Evolutionary conservation across 1,284 basidiomycete species (phyloP).

Genomic region (Trametes polyzona): DNA sequence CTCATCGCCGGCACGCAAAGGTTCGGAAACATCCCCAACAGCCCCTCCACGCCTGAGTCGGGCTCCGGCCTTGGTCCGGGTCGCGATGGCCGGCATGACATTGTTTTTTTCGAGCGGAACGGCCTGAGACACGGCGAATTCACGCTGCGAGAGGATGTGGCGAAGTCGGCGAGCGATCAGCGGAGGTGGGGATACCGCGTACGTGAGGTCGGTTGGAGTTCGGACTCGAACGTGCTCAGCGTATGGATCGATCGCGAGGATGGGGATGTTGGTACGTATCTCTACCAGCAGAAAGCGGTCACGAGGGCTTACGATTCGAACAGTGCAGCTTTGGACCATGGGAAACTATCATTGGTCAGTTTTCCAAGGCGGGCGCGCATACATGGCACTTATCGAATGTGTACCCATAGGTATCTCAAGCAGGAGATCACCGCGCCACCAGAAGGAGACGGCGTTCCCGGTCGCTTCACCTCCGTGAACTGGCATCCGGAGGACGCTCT

Average conservation of each 20-base stretch:
- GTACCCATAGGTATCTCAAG: slow-evolving; percentile 78
- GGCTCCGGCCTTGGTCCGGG: slow-evolving; percentile 72
- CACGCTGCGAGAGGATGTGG: slow-evolving; percentile 55
- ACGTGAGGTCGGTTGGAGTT: slow-evolving; percentile 84
- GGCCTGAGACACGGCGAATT: slow-evolving; percentile 94
- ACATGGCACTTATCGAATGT: slow-evolving; percentile 2
- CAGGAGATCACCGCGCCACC: slow-evolving; percentile 72
- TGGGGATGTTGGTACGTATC: slow-evolving; percentile 64
- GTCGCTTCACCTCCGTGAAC: slow-evolving; percentile 66
- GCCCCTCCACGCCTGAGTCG: slow-evolving; percentile 38
- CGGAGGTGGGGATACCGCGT: slow-evolving; percentile 69
- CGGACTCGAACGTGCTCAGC: slow-evolving; percentile 85
- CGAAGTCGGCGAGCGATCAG: slow-evolving; percentile 1
- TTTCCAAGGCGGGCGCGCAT: background rate
- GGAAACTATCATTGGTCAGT: slow-evolving; percentile 93
- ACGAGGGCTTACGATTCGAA: background rate
- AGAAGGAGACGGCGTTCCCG: slow-evolving; percentile 26
- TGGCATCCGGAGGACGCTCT: slow-evolving; percentile 91
- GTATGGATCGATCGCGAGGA: slow-evolving; percentile 80
- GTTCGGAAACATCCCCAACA: slow-evolving; percentile 49
- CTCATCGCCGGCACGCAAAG: slow-evolving; percentile 85
- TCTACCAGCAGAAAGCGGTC: background rate
- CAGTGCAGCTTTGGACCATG: slow-evolving; percentile 94
- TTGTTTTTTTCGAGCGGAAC: slow-evolving; percentile 96
- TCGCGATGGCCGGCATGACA: slow-evolving; percentile 74